Percentiles rank a stretch among this genome's conserved stretches.
These are phyloP conservation scores for Geotrichum cucujoidarum DNA, from an alignment of 1,139 yeast genomes.

Conservation along the genomic window DNA sequence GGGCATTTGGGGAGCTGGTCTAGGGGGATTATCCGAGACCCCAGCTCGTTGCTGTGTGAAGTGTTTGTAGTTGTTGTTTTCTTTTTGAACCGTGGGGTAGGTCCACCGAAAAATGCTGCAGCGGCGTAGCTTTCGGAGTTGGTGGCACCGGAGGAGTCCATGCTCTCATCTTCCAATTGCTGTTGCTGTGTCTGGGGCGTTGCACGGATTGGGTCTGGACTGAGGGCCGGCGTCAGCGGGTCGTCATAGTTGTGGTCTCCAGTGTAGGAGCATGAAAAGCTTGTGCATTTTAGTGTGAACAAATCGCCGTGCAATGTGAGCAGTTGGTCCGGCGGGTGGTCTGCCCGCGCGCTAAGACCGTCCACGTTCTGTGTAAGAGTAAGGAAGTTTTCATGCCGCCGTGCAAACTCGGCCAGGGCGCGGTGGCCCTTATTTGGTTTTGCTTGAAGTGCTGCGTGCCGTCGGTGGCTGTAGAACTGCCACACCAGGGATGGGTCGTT, in stretches of 20 bases:
- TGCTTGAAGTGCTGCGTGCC: conserved; percentile 61
- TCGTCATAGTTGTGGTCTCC: conserved; percentile 50
- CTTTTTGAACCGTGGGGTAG: conserved; percentile 3
- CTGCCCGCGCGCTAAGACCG: conserved; percentile 63
- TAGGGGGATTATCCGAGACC: conserved; percentile 37
- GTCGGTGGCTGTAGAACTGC: conserved; percentile 75
- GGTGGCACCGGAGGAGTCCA: conserved; percentile 9
- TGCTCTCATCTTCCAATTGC: conserved; percentile 36
- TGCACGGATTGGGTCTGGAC: conserved; percentile 14
- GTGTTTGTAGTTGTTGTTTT: background rate
- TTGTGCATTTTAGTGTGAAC: conserved; percentile 68
- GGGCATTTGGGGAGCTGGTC: conserved; percentile 74
- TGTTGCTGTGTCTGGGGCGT: background rate
- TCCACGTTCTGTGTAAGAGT: conserved; percentile 83
- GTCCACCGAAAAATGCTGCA: conserved; percentile 10
- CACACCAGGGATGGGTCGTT: conserved; percentile 81
- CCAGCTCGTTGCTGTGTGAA: background rate
- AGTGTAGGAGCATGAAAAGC: conserved; percentile 60
- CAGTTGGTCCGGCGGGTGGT: conserved; percentile 48
- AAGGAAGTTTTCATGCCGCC: conserved; percentile 40
- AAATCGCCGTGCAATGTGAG: conserved; percentile 76
- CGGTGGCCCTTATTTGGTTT: conserved; percentile 69
- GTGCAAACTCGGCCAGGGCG: conserved; percentile 57
- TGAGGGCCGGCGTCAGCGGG: conserved; percentile 60
- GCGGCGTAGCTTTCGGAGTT: conserved; percentile 2